A percentile compares a stretch with the other conserved stretches of the same genome.
Evolutionary conservation across 2,329 filamentous ascomycete species (phyloP).

Genomic region (Mycocentrospora acerina): DNA sequence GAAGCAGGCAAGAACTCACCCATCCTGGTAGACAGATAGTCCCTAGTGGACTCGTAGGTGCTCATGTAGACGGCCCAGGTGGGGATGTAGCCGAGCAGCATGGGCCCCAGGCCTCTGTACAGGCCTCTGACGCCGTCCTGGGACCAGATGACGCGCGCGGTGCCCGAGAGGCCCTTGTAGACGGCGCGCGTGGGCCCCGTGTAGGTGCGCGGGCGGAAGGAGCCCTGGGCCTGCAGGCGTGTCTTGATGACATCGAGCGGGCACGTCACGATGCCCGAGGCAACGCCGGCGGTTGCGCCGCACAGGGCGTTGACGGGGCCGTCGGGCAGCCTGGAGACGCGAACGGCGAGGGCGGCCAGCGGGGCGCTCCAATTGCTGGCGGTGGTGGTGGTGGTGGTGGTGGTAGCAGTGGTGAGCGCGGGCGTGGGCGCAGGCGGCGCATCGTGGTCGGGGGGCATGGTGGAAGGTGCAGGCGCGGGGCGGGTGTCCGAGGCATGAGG

Average conservation of each 20-base stretch:
- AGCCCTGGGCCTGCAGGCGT: conserved; percentile 92
- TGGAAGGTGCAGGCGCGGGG: conserved; percentile 27
- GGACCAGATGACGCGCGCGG: conserved; percentile 78
- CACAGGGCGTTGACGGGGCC: conserved; percentile 75
- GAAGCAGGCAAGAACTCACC: conserved; percentile 41
- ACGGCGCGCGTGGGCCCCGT: conserved; percentile 55
- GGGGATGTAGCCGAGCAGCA: conserved; percentile 91
- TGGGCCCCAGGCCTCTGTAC: conserved; percentile 91
- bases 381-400: too few relatives aligned
- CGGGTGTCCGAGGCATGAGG: conserved; percentile 22
- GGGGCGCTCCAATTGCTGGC: conserved; percentile 22
- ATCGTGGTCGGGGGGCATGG: conserved; percentile 40
- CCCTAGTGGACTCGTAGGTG: conserved; percentile 88
- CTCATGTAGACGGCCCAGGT: conserved; percentile 99
- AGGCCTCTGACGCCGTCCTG: conserved; percentile 88
- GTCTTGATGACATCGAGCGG: conserved; percentile 99
- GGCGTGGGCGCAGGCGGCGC: conserved; percentile 40
- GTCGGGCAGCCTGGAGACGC: conserved; percentile 52
- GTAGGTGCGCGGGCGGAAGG: conserved; percentile 63
- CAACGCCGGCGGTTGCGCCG: conserved; percentile 86
- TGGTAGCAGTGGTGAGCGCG: too few relatives aligned
- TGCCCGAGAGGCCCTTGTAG: conserved; percentile 86
- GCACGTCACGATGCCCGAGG: conserved; percentile 91
- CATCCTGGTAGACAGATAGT: conserved; percentile 66
- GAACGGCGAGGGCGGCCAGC: conserved; percentile 41